Conservation (phyloP, 2,329 filamentous ascomycete species). For the Knufia fluminis region DNA sequence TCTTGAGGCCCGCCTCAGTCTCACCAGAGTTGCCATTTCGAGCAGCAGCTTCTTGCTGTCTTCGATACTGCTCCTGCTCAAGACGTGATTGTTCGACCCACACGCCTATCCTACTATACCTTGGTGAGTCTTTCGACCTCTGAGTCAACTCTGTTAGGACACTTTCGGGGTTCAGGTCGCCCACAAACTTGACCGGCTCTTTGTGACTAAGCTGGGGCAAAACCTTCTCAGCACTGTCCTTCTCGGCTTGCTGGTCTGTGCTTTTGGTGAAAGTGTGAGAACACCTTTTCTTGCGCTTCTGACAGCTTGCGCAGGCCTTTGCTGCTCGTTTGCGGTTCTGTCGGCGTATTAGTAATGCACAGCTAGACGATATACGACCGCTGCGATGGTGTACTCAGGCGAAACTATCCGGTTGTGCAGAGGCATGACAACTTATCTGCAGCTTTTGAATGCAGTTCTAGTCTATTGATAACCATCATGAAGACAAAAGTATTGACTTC, state of each 20-base stretch:
- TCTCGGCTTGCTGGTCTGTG: conserved; percentile 20
- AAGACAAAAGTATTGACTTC: not conserved
- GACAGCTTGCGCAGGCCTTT: conserved; percentile 19
- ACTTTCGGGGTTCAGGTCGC: conserved; percentile 34
- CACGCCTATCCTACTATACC: conserved; percentile 22
- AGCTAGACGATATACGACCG: no score
- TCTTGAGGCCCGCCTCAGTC: not conserved
- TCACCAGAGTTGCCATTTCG: not conserved
- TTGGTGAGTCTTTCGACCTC: conserved; percentile 12
- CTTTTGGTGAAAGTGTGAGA: conserved; percentile 22
- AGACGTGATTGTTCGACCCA: conserved; percentile 20
- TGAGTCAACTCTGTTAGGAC: conserved; percentile 26
- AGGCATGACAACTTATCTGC: not conserved
- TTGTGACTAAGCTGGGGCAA: conserved; percentile 22
- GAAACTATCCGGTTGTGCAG: not conserved
- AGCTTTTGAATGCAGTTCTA: not conserved
- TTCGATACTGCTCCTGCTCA: conserved; percentile 6
- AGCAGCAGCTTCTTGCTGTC: conserved; percentile 9
- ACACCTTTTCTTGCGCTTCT: conserved; percentile 23
- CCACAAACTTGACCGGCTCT: conserved; percentile 29
- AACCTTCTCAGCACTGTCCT: conserved; percentile 19
- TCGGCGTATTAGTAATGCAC: not conserved
- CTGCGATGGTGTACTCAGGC: not conserved
- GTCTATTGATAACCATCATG: not conserved
- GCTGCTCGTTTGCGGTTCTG: conserved; percentile 22